Evolutionary conservation across 208 protist genomes (phyloP).

Genomic region (Novymonas esmeraldas): DNA sequence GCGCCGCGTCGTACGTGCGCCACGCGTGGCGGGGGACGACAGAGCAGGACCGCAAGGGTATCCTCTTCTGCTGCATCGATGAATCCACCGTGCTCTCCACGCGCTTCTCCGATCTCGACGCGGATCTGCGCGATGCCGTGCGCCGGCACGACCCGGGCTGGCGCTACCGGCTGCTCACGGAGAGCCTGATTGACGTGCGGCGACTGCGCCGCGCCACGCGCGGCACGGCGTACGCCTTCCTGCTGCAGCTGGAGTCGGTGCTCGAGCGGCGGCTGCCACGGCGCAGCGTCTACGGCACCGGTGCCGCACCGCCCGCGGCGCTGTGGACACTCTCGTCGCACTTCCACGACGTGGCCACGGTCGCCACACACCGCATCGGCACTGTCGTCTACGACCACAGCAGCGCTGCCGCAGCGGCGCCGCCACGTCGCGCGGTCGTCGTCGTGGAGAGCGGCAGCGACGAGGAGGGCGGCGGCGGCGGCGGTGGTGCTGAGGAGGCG

Average conservation of each 20-base stretch:
- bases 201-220: conserved; percentile 57
- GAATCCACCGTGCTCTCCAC: conserved; percentile 41
- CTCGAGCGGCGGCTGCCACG: conserved; percentile 46
- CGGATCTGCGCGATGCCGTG: conserved; percentile 52
- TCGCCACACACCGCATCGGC: conserved; percentile 77
- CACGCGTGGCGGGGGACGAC: conserved; percentile 33
- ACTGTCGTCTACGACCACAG: conserved; percentile 28
- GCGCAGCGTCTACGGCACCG: conserved; percentile 25
- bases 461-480: conserved; percentile 16
- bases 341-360: conserved; percentile 69
- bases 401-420: not conserved
- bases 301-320: conserved; percentile 44
- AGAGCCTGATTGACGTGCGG: conserved; percentile 82
- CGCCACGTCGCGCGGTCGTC: conserved; percentile 17
- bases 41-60: conserved; percentile 29
- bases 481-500: not conserved
- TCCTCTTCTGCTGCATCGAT: conserved; percentile 46
- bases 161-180: conserved; percentile 55
- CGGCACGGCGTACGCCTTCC: conserved; percentile 52
- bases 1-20: conserved; percentile 15
- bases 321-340: conserved; percentile 84
- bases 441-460: conserved; percentile 38
- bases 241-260: conserved; percentile 56
- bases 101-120: conserved; percentile 58
- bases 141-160: conserved; percentile 56